Evolutionary conservation across 2,329 filamentous ascomycete genomes (phyloP).

Genomic region (Fusarium gaditjirri): DNA sequence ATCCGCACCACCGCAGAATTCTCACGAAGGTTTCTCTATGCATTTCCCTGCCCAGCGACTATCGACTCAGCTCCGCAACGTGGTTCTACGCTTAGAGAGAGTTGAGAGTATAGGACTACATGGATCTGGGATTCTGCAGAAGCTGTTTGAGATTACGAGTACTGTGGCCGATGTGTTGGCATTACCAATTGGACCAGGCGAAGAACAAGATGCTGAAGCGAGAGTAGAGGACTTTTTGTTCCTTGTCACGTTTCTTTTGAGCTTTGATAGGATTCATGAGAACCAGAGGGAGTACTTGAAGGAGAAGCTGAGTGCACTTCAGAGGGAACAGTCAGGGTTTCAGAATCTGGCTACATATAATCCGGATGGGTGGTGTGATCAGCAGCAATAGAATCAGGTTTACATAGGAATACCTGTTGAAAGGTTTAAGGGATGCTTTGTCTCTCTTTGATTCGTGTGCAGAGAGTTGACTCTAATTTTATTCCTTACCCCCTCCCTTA

Average conservation of each 20-base stretch:
- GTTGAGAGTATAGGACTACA: slow-evolving; percentile 62
- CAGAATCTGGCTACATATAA: slow-evolving; percentile 12
- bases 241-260: slow-evolving; percentile 62
- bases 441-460: too few species aligned
- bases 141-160: slow-evolving; percentile 69
- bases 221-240: slow-evolving; percentile 65
- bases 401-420: neutral
- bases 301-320: slow-evolving; percentile 52
- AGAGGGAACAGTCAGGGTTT: slow-evolving; percentile 29
- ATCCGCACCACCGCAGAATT: slow-evolving; percentile 45
- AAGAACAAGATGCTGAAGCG: slow-evolving; percentile 56
- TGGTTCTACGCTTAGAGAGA: slow-evolving; percentile 50
- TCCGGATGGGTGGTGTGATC: neutral
- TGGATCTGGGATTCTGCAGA: slow-evolving; percentile 67
- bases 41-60: slow-evolving; percentile 53
- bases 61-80: slow-evolving; percentile 51
- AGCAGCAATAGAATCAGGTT: neutral
- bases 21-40: slow-evolving; percentile 53
- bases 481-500: too few species aligned
- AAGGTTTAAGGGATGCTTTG: too few species aligned
- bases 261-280: slow-evolving; percentile 59
- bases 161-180: slow-evolving; percentile 68
- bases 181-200: slow-evolving; percentile 54
- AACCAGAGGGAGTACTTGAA: slow-evolving; percentile 56
- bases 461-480: too few species aligned